Evolutionary conservation across 2,329 filamentous ascomycete genomes (phyloP).

Genomic region (Xylaria sp.): DNA sequence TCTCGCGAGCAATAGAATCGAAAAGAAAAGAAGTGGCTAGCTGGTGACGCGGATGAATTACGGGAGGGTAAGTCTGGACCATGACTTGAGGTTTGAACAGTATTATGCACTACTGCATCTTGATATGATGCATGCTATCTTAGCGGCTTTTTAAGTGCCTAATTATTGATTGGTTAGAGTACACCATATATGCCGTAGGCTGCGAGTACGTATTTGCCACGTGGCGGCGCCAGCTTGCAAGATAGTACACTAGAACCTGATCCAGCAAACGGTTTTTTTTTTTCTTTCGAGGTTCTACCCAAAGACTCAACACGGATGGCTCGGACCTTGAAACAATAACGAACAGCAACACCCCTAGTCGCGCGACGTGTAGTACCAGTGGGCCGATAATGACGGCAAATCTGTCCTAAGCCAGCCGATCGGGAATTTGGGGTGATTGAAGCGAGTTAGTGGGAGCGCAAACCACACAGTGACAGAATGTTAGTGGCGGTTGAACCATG

Average conservation of each 20-base stretch:
- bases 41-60: not conserved
- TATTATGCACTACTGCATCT: not conserved
- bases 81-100: not conserved
- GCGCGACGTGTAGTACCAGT: slow-evolving; percentile 8
- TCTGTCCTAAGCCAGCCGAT: slow-evolving; percentile 11
- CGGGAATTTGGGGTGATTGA: slow-evolving; percentile 21
- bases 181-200: not conserved
- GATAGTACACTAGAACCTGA: not conserved
- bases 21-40: not conserved
- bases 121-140: slow-evolving; percentile 8
- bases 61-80: not conserved
- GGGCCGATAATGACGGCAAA: slow-evolving; percentile 14
- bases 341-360: slow-evolving; percentile 12
- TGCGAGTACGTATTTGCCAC: slow-evolving; percentile 17
- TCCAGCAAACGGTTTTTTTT: slow-evolving; percentile 4
- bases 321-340: slow-evolving; percentile 14
- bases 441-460: slow-evolving; percentile 4
- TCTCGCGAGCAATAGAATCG: not conserved
- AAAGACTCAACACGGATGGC: slow-evolving; percentile 20
- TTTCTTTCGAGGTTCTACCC: slow-evolving; percentile 8
- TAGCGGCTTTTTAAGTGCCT: not conserved
- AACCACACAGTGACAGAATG: slow-evolving; percentile 11
- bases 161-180: not conserved
- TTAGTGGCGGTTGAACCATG: not conserved
- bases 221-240: slow-evolving; percentile 22